Conservation (phyloP, 2,329 filamentous ascomycete genomes). For the Colletotrichum truncatum region DNA sequence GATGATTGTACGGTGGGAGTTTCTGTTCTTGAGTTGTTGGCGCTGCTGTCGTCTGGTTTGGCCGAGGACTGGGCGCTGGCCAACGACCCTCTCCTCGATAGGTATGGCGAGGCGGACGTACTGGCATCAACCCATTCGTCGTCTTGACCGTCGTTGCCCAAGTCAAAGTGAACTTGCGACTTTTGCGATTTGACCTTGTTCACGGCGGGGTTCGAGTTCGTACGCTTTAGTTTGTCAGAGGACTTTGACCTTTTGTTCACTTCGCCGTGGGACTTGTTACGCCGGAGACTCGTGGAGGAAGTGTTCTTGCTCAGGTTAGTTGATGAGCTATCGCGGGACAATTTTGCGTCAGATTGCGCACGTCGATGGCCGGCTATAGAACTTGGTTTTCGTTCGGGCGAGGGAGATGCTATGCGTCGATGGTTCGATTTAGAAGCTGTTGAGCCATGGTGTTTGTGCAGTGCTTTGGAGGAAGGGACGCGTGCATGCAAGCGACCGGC, state of each 20-base stretch:
- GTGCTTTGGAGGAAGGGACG: constrained; percentile 60
- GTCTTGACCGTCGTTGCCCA: constrained; percentile 61
- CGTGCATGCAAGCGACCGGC: constrained; percentile 59
- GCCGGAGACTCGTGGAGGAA: constrained; percentile 65
- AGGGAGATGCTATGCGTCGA: constrained; percentile 54
- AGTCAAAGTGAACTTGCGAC: constrained; percentile 69
- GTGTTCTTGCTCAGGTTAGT: constrained; percentile 61
- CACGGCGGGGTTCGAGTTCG: constrained; percentile 59
- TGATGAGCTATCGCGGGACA: constrained; percentile 54
- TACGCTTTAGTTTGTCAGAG: constrained; percentile 61
- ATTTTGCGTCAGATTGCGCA: constrained; percentile 49
- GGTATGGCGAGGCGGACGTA: constrained; percentile 68
- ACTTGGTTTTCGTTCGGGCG: constrained; percentile 44
- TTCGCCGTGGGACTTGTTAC: constrained; percentile 68
- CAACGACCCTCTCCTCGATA: constrained; percentile 51
- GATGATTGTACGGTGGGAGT: constrained; percentile 28
- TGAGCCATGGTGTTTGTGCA: constrained; percentile 54
- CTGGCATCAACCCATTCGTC: constrained; percentile 76
- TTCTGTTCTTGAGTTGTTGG: constrained; percentile 36
- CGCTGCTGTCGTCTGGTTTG: constrained; percentile 44
- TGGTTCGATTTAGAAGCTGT: constrained; percentile 47
- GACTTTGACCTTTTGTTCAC: constrained; percentile 62
- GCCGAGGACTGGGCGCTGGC: constrained; percentile 56
- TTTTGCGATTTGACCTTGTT: constrained; percentile 53
- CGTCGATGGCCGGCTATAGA: constrained; percentile 38